A percentile compares a stretch with the other conserved stretches of the same genome.
Conservation (phyloP, 352 stramenopile genomes). For the Aphanomyces stellatus region DNA sequence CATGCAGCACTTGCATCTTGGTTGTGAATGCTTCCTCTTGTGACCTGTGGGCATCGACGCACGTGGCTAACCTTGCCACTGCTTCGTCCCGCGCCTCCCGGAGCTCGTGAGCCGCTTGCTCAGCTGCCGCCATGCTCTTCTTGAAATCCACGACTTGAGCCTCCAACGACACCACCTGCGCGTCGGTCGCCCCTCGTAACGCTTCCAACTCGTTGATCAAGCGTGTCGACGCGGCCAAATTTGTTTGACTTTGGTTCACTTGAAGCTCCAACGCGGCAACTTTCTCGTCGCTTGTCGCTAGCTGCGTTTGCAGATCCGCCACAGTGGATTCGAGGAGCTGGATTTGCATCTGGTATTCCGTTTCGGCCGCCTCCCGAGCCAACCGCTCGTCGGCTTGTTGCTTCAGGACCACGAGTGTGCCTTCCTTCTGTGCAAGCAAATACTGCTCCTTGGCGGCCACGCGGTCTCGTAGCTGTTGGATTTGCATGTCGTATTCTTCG, state of each 20-base stretch:
- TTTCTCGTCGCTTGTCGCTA: neutral
- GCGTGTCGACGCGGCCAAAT: neutral
- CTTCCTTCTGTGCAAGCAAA: neutral
- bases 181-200: neutral
- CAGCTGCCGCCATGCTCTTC: too few relatives aligned
- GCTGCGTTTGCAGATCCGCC: neutral
- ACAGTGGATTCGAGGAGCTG: neutral
- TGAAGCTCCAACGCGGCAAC: neutral
- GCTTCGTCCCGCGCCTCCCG: neutral
- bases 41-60: too few relatives aligned
- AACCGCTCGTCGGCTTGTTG: neutral
- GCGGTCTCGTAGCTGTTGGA: neutral
- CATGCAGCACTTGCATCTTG: neutral
- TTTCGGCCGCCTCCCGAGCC: neutral
- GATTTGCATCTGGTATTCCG: neutral
- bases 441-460: neutral
- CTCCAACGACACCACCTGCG: too few relatives aligned
- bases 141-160: too few relatives aligned
- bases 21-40: neutral
- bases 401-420: neutral
- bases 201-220: neutral
- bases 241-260: neutral
- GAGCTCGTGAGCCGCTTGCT: too few relatives aligned
- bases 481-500: neutral
- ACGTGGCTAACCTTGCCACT: too few relatives aligned